Evolutionary conservation across 441 rosid genomes (phyloP).

Genomic region (Euphorbia corollata): DNA sequence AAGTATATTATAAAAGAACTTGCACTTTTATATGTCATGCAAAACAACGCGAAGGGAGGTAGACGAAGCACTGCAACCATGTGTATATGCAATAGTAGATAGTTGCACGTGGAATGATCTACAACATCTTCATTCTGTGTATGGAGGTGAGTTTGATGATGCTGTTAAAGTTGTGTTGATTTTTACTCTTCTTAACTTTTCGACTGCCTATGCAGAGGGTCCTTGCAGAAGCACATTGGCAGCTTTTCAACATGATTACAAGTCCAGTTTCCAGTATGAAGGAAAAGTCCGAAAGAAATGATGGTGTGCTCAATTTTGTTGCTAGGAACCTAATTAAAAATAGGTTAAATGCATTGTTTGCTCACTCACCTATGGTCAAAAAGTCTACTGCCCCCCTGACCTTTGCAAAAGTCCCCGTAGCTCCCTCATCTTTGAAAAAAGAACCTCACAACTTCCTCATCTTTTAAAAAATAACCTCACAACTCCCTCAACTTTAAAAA

Average conservation of each 20-base stretch:
- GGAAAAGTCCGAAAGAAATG: constrained; percentile 62
- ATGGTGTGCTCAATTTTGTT: too few relatives aligned
- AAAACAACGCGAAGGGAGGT: constrained; percentile 75
- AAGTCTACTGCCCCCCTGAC: too few relatives aligned
- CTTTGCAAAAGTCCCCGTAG: too few relatives aligned
- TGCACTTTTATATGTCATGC: too few relatives aligned
- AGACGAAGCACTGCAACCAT: constrained; percentile 81
- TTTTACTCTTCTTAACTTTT: constrained; percentile 11
- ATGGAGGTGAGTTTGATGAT: constrained; percentile 53
- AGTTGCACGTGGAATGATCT: constrained; percentile 70
- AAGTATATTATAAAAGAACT: too few relatives aligned
- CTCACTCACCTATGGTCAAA: too few relatives aligned
- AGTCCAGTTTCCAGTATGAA: constrained; percentile 62
- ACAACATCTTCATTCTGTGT: constrained; percentile 70
- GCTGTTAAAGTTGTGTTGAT: background rate
- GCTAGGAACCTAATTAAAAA: too few relatives aligned
- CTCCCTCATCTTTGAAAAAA: too few relatives aligned
- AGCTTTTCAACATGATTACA: constrained; percentile 69
- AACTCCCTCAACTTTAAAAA: too few relatives aligned
- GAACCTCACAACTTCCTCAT: too few relatives aligned
- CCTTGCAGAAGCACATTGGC: constrained; percentile 80
- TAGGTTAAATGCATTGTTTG: too few relatives aligned
- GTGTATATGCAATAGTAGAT: constrained; percentile 81
- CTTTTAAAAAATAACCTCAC: too few relatives aligned
- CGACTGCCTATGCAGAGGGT: constrained; percentile 53